These are phyloP conservation scores for Aspergillus quadricinctus DNA, from an alignment of 2,329 filamentous ascomycete genomes.

Conservation along the genomic window DNA sequence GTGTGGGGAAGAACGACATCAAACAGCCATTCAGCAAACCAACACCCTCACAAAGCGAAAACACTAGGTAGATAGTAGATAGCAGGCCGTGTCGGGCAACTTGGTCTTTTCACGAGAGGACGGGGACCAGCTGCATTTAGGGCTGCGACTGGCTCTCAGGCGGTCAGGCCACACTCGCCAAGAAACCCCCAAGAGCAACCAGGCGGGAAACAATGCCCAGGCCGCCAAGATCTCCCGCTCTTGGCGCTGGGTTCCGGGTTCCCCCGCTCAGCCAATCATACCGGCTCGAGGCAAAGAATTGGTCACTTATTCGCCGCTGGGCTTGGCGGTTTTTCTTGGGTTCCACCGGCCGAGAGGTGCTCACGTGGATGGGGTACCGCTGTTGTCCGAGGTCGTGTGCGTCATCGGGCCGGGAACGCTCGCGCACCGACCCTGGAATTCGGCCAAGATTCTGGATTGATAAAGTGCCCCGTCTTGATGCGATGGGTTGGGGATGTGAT, in stretches of 20 bases:
- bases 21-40: neutral
- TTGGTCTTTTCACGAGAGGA: neutral
- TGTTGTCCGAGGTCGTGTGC: neutral
- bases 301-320: neutral
- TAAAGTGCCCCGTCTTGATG: neutral
- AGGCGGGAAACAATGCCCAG: neutral
- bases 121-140: neutral
- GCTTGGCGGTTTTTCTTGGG: neutral
- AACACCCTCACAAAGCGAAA: neutral
- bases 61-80: neutral
- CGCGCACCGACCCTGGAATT: neutral
- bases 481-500: neutral
- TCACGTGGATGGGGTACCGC: neutral
- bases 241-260: neutral
- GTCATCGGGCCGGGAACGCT: neutral
- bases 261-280: too few relatives aligned
- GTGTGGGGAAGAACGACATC: neutral
- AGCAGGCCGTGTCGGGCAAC: neutral
- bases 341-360: neutral
- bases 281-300: too few relatives aligned
- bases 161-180: neutral
- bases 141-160: neutral
- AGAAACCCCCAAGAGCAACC: neutral
- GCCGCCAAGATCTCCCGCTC: neutral
- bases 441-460: neutral